These are phyloP conservation scores for Kwoniella europaea DNA, from an alignment of 768 basidiomycete genomes.

Conservation along the genomic window DNA sequence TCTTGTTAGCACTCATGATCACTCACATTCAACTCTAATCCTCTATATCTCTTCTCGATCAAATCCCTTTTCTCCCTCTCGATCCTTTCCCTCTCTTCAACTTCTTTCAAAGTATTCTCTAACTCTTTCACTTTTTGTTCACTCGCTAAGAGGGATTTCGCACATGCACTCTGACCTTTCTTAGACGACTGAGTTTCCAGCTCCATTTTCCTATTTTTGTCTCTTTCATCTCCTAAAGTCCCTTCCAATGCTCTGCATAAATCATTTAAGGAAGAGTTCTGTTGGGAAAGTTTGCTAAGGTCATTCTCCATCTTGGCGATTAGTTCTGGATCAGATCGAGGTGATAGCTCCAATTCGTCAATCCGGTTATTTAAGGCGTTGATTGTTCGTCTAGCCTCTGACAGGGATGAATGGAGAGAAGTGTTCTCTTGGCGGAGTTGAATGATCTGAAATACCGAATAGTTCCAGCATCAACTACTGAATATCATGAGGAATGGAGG, in stretches of 20 bases:
- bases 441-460: neutral
- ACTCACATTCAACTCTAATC: conserved; percentile 16
- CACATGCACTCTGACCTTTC: conserved; percentile 28
- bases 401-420: neutral
- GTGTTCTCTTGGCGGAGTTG: neutral
- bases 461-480: too few relatives aligned
- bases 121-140: conserved; percentile 9
- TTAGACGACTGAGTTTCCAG: conserved; percentile 12
- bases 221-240: conserved; percentile 16
- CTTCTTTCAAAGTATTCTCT: conserved; percentile 7
- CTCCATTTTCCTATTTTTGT: conserved; percentile 9
- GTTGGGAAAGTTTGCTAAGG: neutral
- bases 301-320: neutral
- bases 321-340: neutral
- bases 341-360: neutral
- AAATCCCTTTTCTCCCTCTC: conserved; percentile 16
- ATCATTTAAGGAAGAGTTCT: neutral
- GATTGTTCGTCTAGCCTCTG: neutral
- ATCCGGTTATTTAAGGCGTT: neutral
- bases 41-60: conserved; percentile 5
- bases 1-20: neutral
- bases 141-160: conserved; percentile 7
- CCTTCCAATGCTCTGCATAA: neutral
- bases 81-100: conserved; percentile 2
- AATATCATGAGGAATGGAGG: too few relatives aligned